A percentile compares a stretch with the other conserved stretches of the same genome.
Conservation (phyloP, 2,329 filamentous ascomycete species). For the Trichoderma sp. region DNA sequence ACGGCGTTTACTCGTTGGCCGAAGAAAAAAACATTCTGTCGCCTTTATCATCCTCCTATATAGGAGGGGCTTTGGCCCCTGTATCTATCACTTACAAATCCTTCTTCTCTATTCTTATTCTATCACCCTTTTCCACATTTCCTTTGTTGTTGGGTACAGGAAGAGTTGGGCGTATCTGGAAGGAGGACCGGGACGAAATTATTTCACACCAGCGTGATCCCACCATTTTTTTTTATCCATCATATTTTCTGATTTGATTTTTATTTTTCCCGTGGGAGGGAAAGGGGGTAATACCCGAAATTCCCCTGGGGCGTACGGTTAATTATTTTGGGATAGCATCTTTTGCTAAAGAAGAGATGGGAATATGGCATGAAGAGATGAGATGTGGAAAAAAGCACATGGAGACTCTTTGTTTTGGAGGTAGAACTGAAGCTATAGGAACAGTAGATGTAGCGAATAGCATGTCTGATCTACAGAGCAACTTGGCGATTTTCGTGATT, state of each 20-base stretch:
- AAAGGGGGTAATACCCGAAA: conserved; percentile 28
- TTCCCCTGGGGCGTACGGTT: conserved; percentile 30
- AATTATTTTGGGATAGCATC: conserved; percentile 28
- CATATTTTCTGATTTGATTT: conserved; percentile 17
- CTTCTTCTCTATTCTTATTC: conserved; percentile 17
- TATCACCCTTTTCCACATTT: conserved; percentile 32
- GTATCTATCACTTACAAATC: conserved; percentile 37
- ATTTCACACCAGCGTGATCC: conserved; percentile 34
- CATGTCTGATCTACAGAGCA: conserved; percentile 19
- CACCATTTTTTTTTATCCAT: conserved; percentile 31
- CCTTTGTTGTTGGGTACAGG: conserved; percentile 36
- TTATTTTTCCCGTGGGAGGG: conserved; percentile 31
- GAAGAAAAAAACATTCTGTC: conserved; percentile 30
- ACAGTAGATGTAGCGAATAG: conserved; percentile 30
- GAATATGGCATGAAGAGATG: conserved; percentile 12
- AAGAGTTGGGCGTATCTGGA: conserved; percentile 34
- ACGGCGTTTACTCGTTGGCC: conserved; percentile 38
- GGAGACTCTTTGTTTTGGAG: conserved; percentile 10
- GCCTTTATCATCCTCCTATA: conserved; percentile 30
- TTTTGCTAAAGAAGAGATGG: background rate
- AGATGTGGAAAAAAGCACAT: conserved; percentile 24
- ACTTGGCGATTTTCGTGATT: background rate
- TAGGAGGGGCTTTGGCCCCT: conserved; percentile 30
- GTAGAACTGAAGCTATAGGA: conserved; percentile 8
- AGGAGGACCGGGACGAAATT: conserved; percentile 32